Percentiles rank a stretch among this genome's conserved stretches.
Conservation (phyloP, 2,329 filamentous ascomycete genomes). For the Talaromyces pinophilus region DNA sequence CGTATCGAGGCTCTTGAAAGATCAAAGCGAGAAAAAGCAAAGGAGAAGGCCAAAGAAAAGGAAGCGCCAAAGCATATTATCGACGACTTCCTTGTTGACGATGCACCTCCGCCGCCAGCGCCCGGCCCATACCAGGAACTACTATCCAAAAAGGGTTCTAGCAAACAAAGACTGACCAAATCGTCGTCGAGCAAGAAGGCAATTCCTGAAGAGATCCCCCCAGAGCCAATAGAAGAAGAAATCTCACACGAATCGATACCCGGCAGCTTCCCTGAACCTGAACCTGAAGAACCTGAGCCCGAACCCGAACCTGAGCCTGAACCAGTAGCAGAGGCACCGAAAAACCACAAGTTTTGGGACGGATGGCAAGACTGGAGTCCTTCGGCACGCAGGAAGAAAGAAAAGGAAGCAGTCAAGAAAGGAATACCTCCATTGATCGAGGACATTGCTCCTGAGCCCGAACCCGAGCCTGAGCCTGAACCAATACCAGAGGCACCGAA, state of each 20-base stretch:
- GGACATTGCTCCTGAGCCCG: constrained; percentile 25
- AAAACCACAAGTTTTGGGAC: constrained; percentile 28
- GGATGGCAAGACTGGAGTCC: constrained; percentile 20
- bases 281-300: constrained; percentile 40
- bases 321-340: constrained; percentile 43
- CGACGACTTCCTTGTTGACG: constrained; percentile 34
- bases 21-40: constrained; percentile 44
- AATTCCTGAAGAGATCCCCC: constrained; percentile 27
- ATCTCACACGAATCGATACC: constrained; percentile 47
- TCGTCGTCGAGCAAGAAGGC: constrained; percentile 47
- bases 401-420: constrained; percentile 21
- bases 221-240: constrained; percentile 27
- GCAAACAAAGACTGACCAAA: constrained; percentile 31
- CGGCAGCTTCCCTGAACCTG: constrained; percentile 57
- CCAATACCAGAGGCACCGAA: constrained; percentile 43
- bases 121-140: constrained; percentile 30
- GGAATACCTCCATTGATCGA: constrained; percentile 21
- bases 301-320: constrained; percentile 31
- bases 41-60: constrained; percentile 39
- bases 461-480: constrained; percentile 31
- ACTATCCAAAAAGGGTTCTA: constrained; percentile 26
- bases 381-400: constrained; percentile 18
- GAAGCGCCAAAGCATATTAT: constrained; percentile 41
- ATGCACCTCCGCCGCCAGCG: constrained; percentile 37
- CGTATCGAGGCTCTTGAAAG: constrained; percentile 53